Base-by-base conservation (phyloP, 208 protist genomes). In the Leishmania tropica region DNA sequence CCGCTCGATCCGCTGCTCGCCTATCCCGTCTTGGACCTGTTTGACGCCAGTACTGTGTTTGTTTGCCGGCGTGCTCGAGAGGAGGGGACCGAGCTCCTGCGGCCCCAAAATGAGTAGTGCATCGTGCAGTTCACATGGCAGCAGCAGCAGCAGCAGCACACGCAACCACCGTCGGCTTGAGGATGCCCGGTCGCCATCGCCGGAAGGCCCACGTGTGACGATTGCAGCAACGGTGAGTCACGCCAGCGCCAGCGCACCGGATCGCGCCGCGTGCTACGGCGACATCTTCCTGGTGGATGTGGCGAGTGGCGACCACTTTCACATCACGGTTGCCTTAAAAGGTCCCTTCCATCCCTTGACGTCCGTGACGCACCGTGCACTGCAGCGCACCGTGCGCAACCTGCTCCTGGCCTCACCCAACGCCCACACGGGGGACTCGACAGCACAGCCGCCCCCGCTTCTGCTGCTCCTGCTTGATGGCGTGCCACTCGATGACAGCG, bases 401-500 rank as follows among this genome's bases (percentile, higher is more conserved):
- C 72, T 75, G 11, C 83, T 82, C 13, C 67, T 81, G 28, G 31
- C 60, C 45, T 58, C 56, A 35, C 13, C 28, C 2, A 31, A 64
- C 10, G 7, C 47, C 21, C 7, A 56, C 47, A 42, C 37, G 24
- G 31, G 35, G 28, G 65, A 47, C 58, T 40, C 58, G 48, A 35
- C 40, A 45, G 35, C 73, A 68, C 60, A 78, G 60, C 19, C 60
- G 48, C 78, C 28, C 31, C 78, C 64, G 21, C 78, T 21, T 54
- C 51, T 47, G 75, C 77, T 51, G 65, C 78, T 86, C 19, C 78
- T 83, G 56, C 31, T 82, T 28, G 79, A 86, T 13, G 83, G 83
- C 28, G 74, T 76, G 15, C 74, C 78, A 21, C 53, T 86, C 28
- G 78, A 80, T 47, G 42, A 72, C 42, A 86, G 83, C 58, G 56